A percentile compares a stretch with the other conserved stretches of the same genome.
These are phyloP conservation scores for Skeletonema marinoi DNA, from an alignment of 108 stramenopile species.

Conservation along the genomic window DNA sequence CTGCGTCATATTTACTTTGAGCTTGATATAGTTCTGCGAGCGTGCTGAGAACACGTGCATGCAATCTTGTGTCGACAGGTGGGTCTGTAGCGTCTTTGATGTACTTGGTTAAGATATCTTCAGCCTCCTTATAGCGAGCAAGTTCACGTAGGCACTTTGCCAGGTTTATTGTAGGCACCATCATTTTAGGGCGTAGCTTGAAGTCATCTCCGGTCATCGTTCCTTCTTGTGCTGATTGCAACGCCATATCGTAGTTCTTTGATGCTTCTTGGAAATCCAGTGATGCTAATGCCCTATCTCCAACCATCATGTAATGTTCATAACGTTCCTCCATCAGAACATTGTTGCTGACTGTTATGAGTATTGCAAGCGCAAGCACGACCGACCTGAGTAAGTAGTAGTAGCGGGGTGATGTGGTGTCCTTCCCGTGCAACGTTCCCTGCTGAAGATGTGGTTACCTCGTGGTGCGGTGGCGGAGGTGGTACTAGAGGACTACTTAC, in stretches of 20 bases:
- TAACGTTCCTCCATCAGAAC: neutral
- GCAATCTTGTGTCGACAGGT: neutral
- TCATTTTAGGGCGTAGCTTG: neutral
- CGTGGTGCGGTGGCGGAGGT: too few species aligned
- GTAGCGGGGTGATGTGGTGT: too few species aligned
- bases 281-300: neutral
- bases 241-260: neutral
- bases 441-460: too few species aligned
- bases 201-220: neutral
- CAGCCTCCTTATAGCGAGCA: neutral
- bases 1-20: conserved; percentile 11
- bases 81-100: neutral
- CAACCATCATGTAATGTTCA: neutral
- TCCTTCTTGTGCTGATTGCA: neutral
- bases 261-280: neutral
- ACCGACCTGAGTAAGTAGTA: too few species aligned
- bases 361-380: too few species aligned
- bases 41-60: conserved; percentile 2
- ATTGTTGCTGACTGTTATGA: too few species aligned
- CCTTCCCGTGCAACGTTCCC: too few species aligned
- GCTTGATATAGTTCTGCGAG: conserved; percentile 6
- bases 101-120: neutral
- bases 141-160: neutral
- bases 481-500: too few species aligned
- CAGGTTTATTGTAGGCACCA: neutral